These are phyloP conservation scores for Malus fusca DNA, from an alignment of 306 rosid species.

Conservation along the genomic window DNA sequence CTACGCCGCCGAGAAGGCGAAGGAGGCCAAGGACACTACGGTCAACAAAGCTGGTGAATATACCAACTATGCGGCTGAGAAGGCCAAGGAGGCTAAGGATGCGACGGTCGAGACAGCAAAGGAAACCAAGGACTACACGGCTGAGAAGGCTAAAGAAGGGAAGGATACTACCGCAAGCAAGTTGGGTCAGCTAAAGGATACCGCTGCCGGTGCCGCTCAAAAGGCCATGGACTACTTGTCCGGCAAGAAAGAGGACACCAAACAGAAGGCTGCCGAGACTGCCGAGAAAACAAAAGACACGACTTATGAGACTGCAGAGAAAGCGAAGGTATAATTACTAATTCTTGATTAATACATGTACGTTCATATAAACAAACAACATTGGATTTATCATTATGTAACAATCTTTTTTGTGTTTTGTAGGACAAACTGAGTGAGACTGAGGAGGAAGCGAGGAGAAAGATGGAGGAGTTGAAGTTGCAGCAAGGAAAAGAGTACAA, in stretches of 20 bases:
- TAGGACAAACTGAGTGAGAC: conserved; percentile 42
- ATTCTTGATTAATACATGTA: neutral
- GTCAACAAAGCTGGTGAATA: conserved; percentile 17
- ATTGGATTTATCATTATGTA: neutral
- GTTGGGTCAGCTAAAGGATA: conserved; percentile 56
- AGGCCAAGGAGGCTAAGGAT: conserved; percentile 26
- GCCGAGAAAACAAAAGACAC: conserved; percentile 32
- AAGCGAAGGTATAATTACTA: conserved; percentile 25
- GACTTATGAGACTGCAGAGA: conserved; percentile 31
- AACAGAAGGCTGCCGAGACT: conserved; percentile 36
- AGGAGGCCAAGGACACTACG: conserved; percentile 13
- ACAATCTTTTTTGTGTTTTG: neutral
- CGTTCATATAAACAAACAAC: neutral
- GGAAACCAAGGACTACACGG: conserved; percentile 25
- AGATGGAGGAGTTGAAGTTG: conserved; percentile 36
- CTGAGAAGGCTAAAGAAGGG: conserved; percentile 50
- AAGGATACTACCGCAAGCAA: conserved; percentile 42
- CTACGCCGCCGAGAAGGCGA: conserved; percentile 38
- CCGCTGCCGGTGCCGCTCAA: conserved; percentile 51
- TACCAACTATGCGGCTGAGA: conserved; percentile 38
- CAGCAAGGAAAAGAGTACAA: conserved; percentile 9
- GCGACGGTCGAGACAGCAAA: neutral
- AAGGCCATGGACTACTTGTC: conserved; percentile 53
- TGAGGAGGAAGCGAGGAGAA: conserved; percentile 40
- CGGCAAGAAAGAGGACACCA: conserved; percentile 53